These are phyloP conservation scores for Nemania sp. DNA, from an alignment of 2,329 filamentous ascomycete species.

Conservation along the genomic window DNA sequence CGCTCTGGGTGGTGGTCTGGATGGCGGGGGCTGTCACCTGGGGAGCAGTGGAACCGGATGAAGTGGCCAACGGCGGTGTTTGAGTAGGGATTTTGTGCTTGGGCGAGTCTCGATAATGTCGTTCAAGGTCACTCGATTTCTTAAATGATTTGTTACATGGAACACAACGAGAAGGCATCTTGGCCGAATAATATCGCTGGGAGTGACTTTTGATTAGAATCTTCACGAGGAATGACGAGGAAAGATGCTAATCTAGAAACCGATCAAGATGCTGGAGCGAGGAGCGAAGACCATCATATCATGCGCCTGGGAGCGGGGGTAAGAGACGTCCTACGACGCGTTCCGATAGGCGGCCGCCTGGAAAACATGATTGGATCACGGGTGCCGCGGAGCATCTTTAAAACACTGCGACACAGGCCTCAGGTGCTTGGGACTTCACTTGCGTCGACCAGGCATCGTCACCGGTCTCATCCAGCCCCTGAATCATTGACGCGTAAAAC, in stretches of 20 bases:
- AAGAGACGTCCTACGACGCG: too few relatives aligned
- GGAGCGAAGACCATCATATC: background rate
- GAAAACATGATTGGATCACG: too few relatives aligned
- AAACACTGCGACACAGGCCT: too few relatives aligned
- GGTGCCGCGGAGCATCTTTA: too few relatives aligned
- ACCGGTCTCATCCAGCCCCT: too few relatives aligned
- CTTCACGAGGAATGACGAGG: background rate
- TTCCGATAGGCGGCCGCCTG: too few relatives aligned
- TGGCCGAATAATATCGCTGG: background rate
- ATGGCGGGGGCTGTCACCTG: background rate
- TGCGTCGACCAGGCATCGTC: too few relatives aligned
- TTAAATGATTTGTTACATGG: slow-evolving; percentile 8
- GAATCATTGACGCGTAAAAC: too few relatives aligned
- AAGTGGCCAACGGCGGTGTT: background rate
- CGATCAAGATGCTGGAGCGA: background rate
- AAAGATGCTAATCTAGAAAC: background rate
- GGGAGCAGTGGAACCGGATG: background rate
- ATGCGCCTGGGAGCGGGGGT: too few relatives aligned
- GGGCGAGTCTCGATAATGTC: background rate
- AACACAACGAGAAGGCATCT: background rate
- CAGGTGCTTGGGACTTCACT: too few relatives aligned
- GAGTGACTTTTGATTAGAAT: background rate
- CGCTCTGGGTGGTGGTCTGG: slow-evolving; percentile 1
- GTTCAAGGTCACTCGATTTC: background rate
- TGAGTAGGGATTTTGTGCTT: background rate